Percentiles rank a stretch among this genome's conserved stretches.
These are phyloP conservation scores for Hordeum marinum DNA, from an alignment of 176 grass and related monocot genomes.

Conservation along the genomic window DNA sequence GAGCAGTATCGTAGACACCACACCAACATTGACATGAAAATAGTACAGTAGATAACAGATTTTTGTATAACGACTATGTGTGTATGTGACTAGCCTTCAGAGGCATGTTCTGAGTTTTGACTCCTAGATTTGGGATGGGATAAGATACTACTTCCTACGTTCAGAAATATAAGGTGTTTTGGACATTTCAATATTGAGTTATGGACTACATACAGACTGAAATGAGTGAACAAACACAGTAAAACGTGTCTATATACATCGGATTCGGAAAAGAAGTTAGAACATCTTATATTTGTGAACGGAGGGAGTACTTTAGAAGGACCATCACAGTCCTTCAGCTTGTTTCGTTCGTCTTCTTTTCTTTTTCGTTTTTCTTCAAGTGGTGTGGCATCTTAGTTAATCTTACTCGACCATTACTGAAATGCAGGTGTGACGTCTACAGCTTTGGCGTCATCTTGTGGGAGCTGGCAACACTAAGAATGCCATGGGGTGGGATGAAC, in stretches of 20 bases:
- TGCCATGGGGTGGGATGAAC: constrained; percentile 99
- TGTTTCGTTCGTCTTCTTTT: background rate
- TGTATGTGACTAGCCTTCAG: background rate
- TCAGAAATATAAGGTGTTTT: too few species aligned
- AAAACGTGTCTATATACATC: too few species aligned
- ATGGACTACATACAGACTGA: too few species aligned
- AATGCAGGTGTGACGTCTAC: constrained; percentile 89
- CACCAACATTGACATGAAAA: background rate
- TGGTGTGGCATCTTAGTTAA: background rate
- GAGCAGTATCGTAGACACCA: background rate
- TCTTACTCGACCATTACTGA: constrained; percentile 9
- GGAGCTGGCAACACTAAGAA: constrained; percentile 90
- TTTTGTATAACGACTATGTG: background rate
- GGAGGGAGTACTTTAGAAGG: background rate
- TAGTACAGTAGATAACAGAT: background rate
- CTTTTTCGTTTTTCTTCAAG: background rate
- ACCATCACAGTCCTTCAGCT: background rate
- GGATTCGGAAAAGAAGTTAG: too few species aligned
- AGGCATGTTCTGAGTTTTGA: background rate
- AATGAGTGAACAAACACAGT: too few species aligned
- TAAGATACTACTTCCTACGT: background rate
- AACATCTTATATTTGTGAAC: too few species aligned
- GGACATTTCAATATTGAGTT: too few species aligned
- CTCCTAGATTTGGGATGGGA: background rate
- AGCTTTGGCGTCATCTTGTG: constrained; percentile 99